phyloP scores from a whole-genome alignment of 345 rosid species.

The Microthlaspi erraticum region DNA sequence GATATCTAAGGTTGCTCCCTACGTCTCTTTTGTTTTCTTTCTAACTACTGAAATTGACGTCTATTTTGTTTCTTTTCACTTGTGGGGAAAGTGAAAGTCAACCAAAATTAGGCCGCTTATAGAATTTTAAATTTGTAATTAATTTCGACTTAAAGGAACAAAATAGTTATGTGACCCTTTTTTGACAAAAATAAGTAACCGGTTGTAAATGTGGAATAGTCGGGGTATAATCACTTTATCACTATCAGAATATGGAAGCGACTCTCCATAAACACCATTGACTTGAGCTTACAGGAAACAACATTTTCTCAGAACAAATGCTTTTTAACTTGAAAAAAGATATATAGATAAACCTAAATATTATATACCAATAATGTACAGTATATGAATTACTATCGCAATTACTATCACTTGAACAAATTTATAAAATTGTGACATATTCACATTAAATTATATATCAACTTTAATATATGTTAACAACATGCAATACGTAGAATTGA shows the following conservation, averaged over 20 bases:
- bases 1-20: not conserved
- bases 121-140: not conserved
- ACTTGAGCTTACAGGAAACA: not conserved
- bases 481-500: too few relatives aligned
- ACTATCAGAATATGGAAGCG: not conserved
- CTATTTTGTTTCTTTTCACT: not conserved
- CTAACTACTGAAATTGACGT: not conserved
- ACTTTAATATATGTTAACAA: too few relatives aligned
- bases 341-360: not conserved
- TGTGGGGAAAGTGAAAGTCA: not conserved
- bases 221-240: not conserved
- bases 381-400: not conserved
- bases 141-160: not conserved
- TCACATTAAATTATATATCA: too few relatives aligned
- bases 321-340: not conserved
- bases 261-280: constrained; percentile 5
- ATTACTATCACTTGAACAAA: not conserved
- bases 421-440: not conserved
- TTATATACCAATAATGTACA: not conserved
- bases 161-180: not conserved
- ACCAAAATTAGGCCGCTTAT: constrained; percentile 10
- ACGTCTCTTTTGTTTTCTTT: not conserved
- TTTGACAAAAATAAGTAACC: not conserved
- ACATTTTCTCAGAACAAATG: not conserved
- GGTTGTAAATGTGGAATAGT: not conserved